phyloP scores from a whole-genome alignment of 768 basidiomycete genomes.

The Boletus reticuloceps region DNA sequence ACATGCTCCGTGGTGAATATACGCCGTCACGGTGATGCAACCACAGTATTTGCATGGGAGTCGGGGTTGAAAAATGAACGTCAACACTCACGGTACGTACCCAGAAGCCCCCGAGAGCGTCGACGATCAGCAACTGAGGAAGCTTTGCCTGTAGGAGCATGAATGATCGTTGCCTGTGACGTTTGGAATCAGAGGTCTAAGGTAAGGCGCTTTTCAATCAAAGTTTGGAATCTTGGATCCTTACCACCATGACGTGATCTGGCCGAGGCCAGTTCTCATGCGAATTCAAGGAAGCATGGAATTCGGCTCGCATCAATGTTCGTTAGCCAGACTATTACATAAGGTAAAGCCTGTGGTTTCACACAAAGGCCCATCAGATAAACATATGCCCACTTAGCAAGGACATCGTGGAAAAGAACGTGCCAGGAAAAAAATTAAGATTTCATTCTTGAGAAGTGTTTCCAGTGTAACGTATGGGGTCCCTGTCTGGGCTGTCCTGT shows the following conservation, averaged over 20 bases:
- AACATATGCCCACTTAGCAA: slow-evolving; percentile 8
- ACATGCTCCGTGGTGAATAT: background rate
- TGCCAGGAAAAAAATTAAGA: background rate
- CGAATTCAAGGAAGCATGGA: background rate
- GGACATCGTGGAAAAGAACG: slow-evolving; percentile 10
- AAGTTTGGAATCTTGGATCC: slow-evolving; percentile 9
- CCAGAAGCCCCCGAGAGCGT: background rate
- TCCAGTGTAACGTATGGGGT: slow-evolving; percentile 1
- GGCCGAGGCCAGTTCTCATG: slow-evolving; percentile 22
- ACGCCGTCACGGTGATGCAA: background rate
- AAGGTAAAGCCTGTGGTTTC: background rate
- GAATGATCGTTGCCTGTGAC: slow-evolving; percentile 18
- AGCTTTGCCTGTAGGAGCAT: background rate
- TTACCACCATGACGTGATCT: slow-evolving; percentile 3
- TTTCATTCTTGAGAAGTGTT: slow-evolving; percentile 10
- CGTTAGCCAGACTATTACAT: slow-evolving; percentile 5
- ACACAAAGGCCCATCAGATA: slow-evolving; percentile 11
- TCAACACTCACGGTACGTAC: background rate
- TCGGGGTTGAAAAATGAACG: background rate
- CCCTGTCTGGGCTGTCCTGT: background rate
- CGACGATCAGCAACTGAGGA: slow-evolving; percentile 4
- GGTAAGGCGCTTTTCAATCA: slow-evolving; percentile 4
- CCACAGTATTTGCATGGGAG: background rate
- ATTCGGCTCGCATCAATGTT: background rate
- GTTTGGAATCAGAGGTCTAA: background rate